Conservation (phyloP, 129 eudicot genomes). For the Pittosporum tobira region DNA sequence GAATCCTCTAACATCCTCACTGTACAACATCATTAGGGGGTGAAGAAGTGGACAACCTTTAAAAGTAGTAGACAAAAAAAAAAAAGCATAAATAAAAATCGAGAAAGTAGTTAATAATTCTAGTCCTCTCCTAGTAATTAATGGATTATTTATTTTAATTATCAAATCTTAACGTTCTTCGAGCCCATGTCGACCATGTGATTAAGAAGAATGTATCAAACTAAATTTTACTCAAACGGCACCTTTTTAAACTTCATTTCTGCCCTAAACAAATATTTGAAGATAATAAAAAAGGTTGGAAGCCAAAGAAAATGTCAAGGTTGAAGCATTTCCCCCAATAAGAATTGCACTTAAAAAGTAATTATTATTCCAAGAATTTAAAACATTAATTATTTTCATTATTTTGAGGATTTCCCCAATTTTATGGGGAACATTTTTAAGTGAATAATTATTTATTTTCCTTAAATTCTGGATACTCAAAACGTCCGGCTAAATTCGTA, state of each 20-base stretch:
- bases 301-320: background rate
- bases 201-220: background rate
- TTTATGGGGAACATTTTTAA: background rate
- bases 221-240: conserved; percentile 8
- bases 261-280: background rate
- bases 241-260: too few relatives aligned
- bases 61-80: background rate
- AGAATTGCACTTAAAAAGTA: background rate
- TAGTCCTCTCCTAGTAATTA: conserved; percentile 12
- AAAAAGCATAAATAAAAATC: conserved; percentile 9
- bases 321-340: background rate
- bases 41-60: background rate
- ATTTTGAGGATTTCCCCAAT: too few relatives aligned
- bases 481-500: too few relatives aligned
- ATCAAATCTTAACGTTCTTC: conserved; percentile 31
- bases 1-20: too few relatives aligned
- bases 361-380: too few relatives aligned
- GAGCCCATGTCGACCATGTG: conserved; percentile 29
- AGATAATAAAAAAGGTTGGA: conserved; percentile 1
- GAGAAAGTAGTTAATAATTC: conserved; percentile 2
- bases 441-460: too few relatives aligned
- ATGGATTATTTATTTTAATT: conserved; percentile 17
- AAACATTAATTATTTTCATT: too few relatives aligned
- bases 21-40: background rate
- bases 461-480: too few relatives aligned